Evolutionary conservation across 2,329 filamentous ascomycete genomes (phyloP).

Genomic region (Tolypocladium inflatum): DNA sequence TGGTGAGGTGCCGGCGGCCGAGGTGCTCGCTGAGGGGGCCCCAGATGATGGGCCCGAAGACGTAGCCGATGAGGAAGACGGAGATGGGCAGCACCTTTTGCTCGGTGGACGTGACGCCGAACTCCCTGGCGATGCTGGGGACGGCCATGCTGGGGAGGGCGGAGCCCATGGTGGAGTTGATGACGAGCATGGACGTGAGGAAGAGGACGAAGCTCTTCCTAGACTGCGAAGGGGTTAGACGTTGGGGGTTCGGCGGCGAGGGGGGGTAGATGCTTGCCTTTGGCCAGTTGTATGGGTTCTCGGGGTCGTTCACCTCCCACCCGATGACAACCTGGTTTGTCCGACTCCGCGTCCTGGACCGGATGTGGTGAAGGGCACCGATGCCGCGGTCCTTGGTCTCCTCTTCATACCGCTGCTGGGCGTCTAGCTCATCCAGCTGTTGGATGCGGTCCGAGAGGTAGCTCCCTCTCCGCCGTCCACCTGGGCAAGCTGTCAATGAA

Average conservation of each 20-base stretch:
- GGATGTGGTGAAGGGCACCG: conserved; percentile 22
- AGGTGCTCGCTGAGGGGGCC: conserved; percentile 57
- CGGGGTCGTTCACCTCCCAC: conserved; percentile 37
- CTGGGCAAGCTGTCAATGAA: conserved; percentile 1
- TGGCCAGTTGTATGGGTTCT: conserved; percentile 46
- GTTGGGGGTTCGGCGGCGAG: no score
- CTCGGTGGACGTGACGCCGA: conserved; percentile 37
- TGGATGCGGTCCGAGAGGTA: conserved; percentile 14
- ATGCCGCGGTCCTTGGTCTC: conserved; percentile 28
- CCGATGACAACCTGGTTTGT: conserved; percentile 27
- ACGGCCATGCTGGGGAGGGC: conserved; percentile 55
- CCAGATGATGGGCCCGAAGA: conserved; percentile 51
- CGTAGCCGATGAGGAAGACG: conserved; percentile 54
- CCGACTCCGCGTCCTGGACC: conserved; percentile 21
- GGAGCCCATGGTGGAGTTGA: conserved; percentile 60
- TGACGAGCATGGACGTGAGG: conserved; percentile 47
- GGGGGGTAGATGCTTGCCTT: conserved; percentile 14
- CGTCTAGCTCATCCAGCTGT: conserved; percentile 28
- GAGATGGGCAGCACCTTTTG: conserved; percentile 49
- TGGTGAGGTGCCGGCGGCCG: conserved; percentile 37
- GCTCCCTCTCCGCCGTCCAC: conserved; percentile 14
- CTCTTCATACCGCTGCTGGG: conserved; percentile 27
- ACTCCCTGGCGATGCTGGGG: conserved; percentile 46
- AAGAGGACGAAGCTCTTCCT: conserved; percentile 47
- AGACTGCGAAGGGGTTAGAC: conserved; percentile 20